phyloP scores from a whole-genome alignment of 345 rosid species.

The Syzygium oleosum region DNA sequence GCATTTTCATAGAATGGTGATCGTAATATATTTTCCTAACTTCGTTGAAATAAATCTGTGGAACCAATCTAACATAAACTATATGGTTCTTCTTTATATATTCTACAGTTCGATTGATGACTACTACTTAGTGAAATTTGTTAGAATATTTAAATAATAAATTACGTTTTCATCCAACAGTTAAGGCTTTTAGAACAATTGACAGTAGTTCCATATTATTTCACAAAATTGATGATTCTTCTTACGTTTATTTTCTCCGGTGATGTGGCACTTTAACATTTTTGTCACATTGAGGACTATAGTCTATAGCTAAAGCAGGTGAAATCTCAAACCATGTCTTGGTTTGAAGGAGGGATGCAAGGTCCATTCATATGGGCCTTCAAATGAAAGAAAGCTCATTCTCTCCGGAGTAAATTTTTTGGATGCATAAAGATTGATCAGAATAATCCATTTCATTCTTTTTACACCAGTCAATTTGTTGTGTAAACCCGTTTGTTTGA shows the following conservation, averaged over 20 bases:
- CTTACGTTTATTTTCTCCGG: not conserved
- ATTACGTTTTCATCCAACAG: no score
- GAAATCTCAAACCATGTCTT: not conserved
- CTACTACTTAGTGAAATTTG: not conserved
- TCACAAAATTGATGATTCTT: no score
- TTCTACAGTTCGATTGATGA: not conserved
- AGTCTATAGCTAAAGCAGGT: not conserved
- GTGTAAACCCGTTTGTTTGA: not conserved
- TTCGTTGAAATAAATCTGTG: not conserved
- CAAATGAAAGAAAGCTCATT: not conserved
- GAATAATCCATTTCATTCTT: not conserved
- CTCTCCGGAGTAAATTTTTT: not conserved
- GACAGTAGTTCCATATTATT: no score
- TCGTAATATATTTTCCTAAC: not conserved
- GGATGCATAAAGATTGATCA: not conserved
- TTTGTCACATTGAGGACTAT: not conserved
- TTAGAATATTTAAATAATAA: not conserved
- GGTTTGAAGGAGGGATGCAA: not conserved
- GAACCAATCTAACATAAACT: not conserved
- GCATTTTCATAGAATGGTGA: not conserved
- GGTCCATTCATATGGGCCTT: not conserved
- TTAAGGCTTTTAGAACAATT: no score
- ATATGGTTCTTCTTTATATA: not conserved
- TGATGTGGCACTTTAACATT: not conserved
- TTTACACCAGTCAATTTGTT: not conserved